Evolutionary conservation across 2,329 filamentous ascomycete species (phyloP), one percentile per base, ranked within the genome.

Genomic region (Aspergillus unguis): DNA sequence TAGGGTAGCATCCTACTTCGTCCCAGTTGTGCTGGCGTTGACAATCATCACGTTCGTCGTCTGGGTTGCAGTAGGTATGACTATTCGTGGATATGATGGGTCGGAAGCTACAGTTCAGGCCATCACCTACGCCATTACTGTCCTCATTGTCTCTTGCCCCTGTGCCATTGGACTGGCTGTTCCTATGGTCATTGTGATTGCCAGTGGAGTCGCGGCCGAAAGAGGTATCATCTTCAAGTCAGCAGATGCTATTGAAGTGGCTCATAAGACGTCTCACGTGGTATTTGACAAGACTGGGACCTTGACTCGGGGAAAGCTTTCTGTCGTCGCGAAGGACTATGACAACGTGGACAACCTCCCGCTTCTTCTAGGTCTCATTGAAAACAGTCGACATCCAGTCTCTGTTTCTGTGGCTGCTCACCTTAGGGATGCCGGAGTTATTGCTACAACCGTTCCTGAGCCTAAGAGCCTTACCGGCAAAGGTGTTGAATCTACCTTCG

Each of bases 211-310:
- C 1, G 85, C 83, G 0, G 87, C 87, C 0, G 71, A 78, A 8
- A 69, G 73, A 7, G 87, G 88, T 0, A 75, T 92, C 11, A 79
- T 92, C 26, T 85, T 92, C 71, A 88, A 88, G 62, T 79, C 83
- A 1, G 81, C 84, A 0, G 76, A 83, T 38, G 78, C 78, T 2
- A 82, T 89, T 23, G 87, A 91, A 64, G 69, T 80, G 1, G 84
- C 82, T 0, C 73, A 80, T 49, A 85, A 81, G 53, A 73, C 81
- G 0, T 78, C 82, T 0, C 83, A 91, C 60, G 80, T 91, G 2
- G 78, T 92, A 0, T 87, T 92, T 59, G 88, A 92, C 74, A 92
- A 92, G 70, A 92, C 89, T 0, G 88, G 88, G 0, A 92, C 88
- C 0, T 66, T 92, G 6, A 92, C 88, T 0, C 65, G 75, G 27